Base-by-base conservation (phyloP, 2,329 filamentous ascomycete species). In the Sporothrix mexicana region DNA sequence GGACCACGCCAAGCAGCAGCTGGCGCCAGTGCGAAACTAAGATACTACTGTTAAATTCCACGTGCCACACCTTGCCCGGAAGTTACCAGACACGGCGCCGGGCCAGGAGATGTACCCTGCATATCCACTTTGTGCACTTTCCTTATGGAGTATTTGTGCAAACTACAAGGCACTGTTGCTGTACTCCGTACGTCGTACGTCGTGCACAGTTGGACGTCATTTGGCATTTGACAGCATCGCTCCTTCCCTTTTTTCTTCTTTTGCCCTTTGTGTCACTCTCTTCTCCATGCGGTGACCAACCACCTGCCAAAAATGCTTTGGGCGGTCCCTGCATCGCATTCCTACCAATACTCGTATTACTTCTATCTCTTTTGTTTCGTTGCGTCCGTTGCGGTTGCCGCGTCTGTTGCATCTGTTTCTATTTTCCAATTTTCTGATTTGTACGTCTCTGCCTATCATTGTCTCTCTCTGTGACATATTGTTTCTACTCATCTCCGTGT, bases 61-160 rank as follows among this genome's bases (percentile, higher is more conserved):
- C 70, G 70, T 72, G 70, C 70, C 61, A 66, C 69, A 53, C 69
- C 43, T 70, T n/a, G 47, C 25, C 43, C 17, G 20, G 43, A 49
- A 6, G 20, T 23, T n/a, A 51, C 12, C 25, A 47, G 61, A 23
- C 57, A 47, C 61, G 41, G 41, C 25, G 25, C n/a, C 12, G n/a
- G 59, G 30, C 36, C 23, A 20, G 9, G n/a, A 10, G 10, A 43
- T 20, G 17, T 57, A 15, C 53, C 55, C 25, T 17, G 49, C 13
- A n/a, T n/a, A 15, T 17, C 57, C 57, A 61, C 57, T 61, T 41
- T 51, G 47, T 51, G 47, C 47, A 17, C 47, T 51, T 30, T 30
- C 30, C 30, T 30, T 4, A 36, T 36, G 30, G 30, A 36, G 30
- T 36, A 36, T 36, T 36, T 36, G 30, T 36, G 30, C 30, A 36